Evolutionary conservation across 2,329 filamentous ascomycete genomes (phyloP).

Genomic region (Scortechinia acanthostroma): DNA sequence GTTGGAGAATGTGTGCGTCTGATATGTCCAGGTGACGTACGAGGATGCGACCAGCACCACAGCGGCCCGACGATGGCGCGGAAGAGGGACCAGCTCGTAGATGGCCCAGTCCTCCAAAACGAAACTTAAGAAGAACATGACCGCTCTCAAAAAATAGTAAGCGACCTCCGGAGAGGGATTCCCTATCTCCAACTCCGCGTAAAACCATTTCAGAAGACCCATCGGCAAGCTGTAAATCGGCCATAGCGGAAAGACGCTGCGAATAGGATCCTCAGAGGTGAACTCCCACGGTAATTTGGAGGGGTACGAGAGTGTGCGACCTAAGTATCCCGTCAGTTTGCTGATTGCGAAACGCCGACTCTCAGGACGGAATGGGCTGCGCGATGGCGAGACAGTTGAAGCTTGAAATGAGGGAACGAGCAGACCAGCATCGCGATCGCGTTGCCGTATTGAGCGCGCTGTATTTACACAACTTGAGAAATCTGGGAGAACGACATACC

Average conservation of each 20-base stretch:
- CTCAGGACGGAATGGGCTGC: no score
- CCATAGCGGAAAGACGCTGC: slow-evolving; percentile 95
- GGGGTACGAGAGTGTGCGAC: slow-evolving; percentile 86
- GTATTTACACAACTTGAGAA: no score
- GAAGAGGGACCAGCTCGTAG: slow-evolving; percentile 77
- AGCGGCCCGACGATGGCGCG: slow-evolving; percentile 64
- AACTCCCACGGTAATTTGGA: slow-evolving; percentile 94
- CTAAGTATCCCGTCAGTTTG: no score
- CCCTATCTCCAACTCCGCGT: slow-evolving; percentile 36
- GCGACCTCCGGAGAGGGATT: slow-evolving; percentile 28
- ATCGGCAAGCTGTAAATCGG: slow-evolving; percentile 89
- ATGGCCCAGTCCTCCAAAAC: slow-evolving; percentile 97
- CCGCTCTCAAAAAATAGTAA: slow-evolving; percentile 79
- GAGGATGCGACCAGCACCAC: slow-evolving; percentile 85
- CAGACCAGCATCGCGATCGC: slow-evolving; percentile 2
- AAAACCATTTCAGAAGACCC: slow-evolving; percentile 85
- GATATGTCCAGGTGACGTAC: slow-evolving; percentile 98
- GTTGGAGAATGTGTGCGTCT: slow-evolving; percentile 97
- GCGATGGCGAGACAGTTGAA: no score
- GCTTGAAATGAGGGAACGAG: neutral
- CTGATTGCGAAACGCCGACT: no score
- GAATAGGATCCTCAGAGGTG: slow-evolving; percentile 77
- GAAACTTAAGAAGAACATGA: slow-evolving; percentile 94
- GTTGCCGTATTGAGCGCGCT: neutral
- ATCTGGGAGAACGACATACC: slow-evolving; percentile 58